Conservation (phyloP, 768 basidiomycete genomes). For the Termitomyces heimii region DNA sequence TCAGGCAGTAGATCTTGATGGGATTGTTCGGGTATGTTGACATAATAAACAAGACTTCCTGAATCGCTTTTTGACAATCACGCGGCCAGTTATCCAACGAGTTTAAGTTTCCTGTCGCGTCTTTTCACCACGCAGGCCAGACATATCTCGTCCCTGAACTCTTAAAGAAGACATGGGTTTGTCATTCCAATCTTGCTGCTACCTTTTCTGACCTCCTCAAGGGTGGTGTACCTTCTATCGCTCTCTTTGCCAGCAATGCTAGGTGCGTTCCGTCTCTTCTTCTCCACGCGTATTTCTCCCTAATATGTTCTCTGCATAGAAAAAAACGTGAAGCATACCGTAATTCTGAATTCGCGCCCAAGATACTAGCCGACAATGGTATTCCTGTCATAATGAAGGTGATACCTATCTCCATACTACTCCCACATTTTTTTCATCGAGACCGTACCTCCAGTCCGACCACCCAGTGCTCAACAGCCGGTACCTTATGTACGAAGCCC, state of each 20-base stretch:
- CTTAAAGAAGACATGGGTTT: slow-evolving; percentile 64
- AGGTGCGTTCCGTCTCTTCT: slow-evolving; percentile 20
- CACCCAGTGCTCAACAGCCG: slow-evolving; percentile 58
- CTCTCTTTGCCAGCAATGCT: slow-evolving; percentile 65
- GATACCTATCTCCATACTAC: not conserved
- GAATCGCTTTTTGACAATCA: not conserved
- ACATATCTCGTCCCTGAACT: slow-evolving; percentile 76
- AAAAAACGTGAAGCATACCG: slow-evolving; percentile 55
- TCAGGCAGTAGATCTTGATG: slow-evolving; percentile 64
- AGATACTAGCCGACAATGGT: slow-evolving; percentile 59
- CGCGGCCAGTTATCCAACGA: slow-evolving; percentile 61
- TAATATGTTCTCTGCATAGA: slow-evolving; percentile 11
- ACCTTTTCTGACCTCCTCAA: slow-evolving; percentile 5
- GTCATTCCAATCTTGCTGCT: not conserved
- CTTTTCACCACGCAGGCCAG: slow-evolving; percentile 77
- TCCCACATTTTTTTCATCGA: not conserved
- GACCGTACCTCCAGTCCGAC: slow-evolving; percentile 32
- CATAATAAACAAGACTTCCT: not conserved
- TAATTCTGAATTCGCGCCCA: slow-evolving; percentile 68
- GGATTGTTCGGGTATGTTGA: slow-evolving; percentile 49
- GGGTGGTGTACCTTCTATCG: slow-evolving; percentile 57
- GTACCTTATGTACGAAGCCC: slow-evolving; percentile 66
- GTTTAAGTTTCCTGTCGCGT: slow-evolving; percentile 71
- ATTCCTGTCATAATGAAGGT: slow-evolving; percentile 75
- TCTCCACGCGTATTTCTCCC: not conserved